Base-by-base conservation (phyloP, 495 filamentous ascomycete genomes). In the Tuber magnatum region DNA sequence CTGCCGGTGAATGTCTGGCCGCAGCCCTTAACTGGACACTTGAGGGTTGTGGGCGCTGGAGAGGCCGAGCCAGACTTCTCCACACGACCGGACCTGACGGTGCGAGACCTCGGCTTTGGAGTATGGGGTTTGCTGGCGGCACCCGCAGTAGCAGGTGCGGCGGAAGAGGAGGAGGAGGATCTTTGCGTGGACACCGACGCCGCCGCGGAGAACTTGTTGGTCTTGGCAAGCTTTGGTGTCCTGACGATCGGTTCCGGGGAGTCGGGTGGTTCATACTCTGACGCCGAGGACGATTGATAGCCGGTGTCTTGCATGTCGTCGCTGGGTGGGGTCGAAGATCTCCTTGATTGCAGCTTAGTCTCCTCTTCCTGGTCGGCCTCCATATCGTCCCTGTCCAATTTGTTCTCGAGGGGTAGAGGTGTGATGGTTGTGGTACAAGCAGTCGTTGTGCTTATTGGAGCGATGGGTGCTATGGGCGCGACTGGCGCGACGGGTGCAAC, bases 1-100 rank as follows among this genome's bases (percentile, higher is more conserved):
- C 80, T 69, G 48, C 80, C 80, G 44, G 80, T 82, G 72, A 82
- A 82, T 24, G 80, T 82, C 73, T 82, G 80, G 14, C 80, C 80
- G 56, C 80, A 82, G 42, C 80, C 80, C 71, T 79, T 81, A 40
- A 82, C 80, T 12, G 80, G 80, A 68, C 80, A 82, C 39, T 78
- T 76, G 16, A 82, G 77, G 1, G 81, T 82, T 5, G 77, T 79
- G 24, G 76, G 71, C 28, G 72, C 76, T 20, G 78, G 56, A 22
- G 73, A 73, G 16, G 68, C 70, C 18, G 80, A 81, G 43, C 72
- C 72, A 6, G 76, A 77, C 44, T 79, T 79, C 38, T 81, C 79
- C 20, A 81, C 68, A 38, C 80, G 76, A 44, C 80, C 80, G 3
- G 80, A 74, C 68, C 69, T 75, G 71, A 82, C 80, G 71, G 80